phyloP scores from a whole-genome alignment of 352 stramenopile species.

The Phytophthora syringae region DNA sequence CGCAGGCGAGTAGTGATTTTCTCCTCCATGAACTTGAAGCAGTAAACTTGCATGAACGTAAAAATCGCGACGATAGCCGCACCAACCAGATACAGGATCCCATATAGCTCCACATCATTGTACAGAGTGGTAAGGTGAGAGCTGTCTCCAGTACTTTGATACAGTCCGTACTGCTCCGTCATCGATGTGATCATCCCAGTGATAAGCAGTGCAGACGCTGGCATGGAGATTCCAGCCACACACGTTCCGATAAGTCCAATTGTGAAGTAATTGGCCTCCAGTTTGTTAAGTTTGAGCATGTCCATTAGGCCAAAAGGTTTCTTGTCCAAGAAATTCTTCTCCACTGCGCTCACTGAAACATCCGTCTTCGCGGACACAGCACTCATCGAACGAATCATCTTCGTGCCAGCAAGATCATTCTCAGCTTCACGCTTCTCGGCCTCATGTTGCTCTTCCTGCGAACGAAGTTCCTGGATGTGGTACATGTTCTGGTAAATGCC shows the following conservation, averaged over 20 bases:
- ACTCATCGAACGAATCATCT: conserved; percentile 20
- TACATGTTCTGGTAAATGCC: conserved; percentile 84
- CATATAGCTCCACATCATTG: conserved; percentile 35
- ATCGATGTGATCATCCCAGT: conserved; percentile 55
- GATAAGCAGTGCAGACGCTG: conserved; percentile 44
- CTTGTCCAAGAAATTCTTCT: conserved; percentile 30
- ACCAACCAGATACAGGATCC: conserved; percentile 39
- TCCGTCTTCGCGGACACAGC: conserved; percentile 23
- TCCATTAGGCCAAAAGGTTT: conserved; percentile 18
- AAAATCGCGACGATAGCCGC: conserved; percentile 38
- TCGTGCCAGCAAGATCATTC: background rate
- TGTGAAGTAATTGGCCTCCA: conserved; percentile 25
- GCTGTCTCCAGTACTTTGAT: conserved; percentile 30
- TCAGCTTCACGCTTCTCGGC: conserved; percentile 12
- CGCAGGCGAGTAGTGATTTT: conserved; percentile 55
- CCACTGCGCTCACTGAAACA: conserved; percentile 17
- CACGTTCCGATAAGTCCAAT: conserved; percentile 22
- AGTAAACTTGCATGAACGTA: conserved; percentile 48
- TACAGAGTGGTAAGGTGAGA: conserved; percentile 42
- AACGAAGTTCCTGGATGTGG: conserved; percentile 51
- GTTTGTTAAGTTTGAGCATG: conserved; percentile 12
- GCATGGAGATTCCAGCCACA: conserved; percentile 43
- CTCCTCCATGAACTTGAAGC: conserved; percentile 61
- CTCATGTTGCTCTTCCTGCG: conserved; percentile 17
- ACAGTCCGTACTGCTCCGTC: conserved; percentile 52